Conservation (phyloP, 2,329 filamentous ascomycete species). For the Nothophaeocryptopus gaeumannii region DNA sequence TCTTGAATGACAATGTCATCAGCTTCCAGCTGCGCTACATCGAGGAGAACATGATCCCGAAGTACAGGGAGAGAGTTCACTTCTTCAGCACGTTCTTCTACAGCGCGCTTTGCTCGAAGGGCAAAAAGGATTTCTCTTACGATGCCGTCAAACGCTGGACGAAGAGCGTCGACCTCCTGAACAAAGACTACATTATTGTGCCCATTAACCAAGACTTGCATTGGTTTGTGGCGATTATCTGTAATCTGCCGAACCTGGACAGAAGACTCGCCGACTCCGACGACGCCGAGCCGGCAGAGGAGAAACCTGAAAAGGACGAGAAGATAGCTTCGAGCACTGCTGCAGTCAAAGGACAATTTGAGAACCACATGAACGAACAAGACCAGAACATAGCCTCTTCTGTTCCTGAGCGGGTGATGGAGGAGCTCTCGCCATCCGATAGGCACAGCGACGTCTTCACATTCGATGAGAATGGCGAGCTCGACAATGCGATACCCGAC, state of each 20-base stretch:
- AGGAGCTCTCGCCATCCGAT: not conserved
- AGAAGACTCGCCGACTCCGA: constrained; percentile 12
- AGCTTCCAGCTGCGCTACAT: constrained; percentile 71
- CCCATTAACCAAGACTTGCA: constrained; percentile 83
- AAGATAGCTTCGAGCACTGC: too few species aligned
- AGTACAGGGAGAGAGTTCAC: constrained; percentile 61
- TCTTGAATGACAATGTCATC: constrained; percentile 89
- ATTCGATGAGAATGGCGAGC: constrained; percentile 18
- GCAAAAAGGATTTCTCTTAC: constrained; percentile 68
- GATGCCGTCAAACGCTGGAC: constrained; percentile 86
- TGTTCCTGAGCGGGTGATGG: too few species aligned
- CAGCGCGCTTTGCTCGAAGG: constrained; percentile 62
- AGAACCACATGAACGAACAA: not conserved
- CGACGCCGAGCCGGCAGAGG: constrained; percentile 6
- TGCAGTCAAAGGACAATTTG: too few species aligned
- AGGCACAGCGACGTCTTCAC: constrained; percentile 5
- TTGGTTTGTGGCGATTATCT: constrained; percentile 95
- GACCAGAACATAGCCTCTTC: not conserved
- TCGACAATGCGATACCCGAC: not conserved
- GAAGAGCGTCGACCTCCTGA: constrained; percentile 71
- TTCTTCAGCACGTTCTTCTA: constrained; percentile 96
- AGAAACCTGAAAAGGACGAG: not conserved
- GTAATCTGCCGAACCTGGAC: constrained; percentile 66
- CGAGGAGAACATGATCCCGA: constrained; percentile 30
- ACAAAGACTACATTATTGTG: constrained; percentile 83